Conservation (phyloP, 352 stramenopile species). For the Globisporangium orthogonon region DNA sequence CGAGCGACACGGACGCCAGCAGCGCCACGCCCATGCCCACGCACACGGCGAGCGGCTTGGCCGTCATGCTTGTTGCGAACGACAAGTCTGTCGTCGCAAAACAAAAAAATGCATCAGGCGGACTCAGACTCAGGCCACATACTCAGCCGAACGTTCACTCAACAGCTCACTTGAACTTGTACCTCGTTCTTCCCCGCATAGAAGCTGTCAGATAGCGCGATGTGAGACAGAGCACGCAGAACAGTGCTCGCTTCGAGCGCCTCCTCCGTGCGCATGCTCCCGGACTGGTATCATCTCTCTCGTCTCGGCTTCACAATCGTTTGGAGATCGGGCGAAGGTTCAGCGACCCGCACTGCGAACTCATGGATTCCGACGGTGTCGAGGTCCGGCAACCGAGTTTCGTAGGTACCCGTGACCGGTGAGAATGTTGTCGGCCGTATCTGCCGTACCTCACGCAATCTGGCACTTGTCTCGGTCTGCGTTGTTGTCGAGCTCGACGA, state of each 20-base stretch:
- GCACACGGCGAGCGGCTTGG: constrained; percentile 39
- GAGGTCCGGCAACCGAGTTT: constrained; percentile 28
- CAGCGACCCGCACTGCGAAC: constrained; percentile 1
- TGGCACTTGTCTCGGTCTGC: constrained; percentile 43
- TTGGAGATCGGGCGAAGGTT: neutral
- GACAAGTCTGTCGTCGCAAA: too few species aligned
- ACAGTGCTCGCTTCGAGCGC: too few species aligned
- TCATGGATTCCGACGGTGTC: constrained; percentile 27
- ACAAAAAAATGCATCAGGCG: too few species aligned
- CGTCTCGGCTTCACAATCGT: too few species aligned
- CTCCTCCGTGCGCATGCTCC: too few species aligned
- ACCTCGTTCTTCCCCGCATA: too few species aligned
- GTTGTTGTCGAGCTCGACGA: constrained; percentile 69
- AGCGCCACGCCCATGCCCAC: constrained; percentile 68
- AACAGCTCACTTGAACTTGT: too few species aligned
- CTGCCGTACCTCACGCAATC: constrained; percentile 58
- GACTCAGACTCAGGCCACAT: too few species aligned
- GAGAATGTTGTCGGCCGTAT: constrained; percentile 70
- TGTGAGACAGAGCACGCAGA: too few species aligned
- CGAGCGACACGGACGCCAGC: constrained; percentile 62
- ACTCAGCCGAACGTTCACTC: too few species aligned
- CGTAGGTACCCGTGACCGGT: constrained; percentile 27
- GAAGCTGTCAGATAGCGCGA: too few species aligned
- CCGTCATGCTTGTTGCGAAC: neutral
- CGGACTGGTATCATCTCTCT: too few species aligned